These are phyloP conservation scores for Protomyces pachydermus DNA, from an alignment of 1,139 yeast genomes.

Conservation along the genomic window DNA sequence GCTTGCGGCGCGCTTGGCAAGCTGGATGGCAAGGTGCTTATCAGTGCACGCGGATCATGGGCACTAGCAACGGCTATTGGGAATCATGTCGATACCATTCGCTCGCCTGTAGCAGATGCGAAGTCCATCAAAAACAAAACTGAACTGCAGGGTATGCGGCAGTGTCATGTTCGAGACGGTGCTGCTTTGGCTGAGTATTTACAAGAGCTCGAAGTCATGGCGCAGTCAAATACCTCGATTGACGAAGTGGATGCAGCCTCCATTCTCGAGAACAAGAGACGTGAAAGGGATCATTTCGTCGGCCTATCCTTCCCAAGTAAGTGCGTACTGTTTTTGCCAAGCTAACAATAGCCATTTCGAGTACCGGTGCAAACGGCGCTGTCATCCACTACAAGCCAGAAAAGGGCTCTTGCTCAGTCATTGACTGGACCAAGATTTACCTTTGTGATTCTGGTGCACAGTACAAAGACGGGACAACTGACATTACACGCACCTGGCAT, in stretches of 20 bases:
- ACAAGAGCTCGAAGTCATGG: constrained; percentile 76
- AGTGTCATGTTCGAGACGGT: constrained; percentile 84
- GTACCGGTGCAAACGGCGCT: constrained; percentile 91
- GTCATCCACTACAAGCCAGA: constrained; percentile 87
- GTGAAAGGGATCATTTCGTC: constrained; percentile 49
- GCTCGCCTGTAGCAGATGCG: constrained; percentile 61
- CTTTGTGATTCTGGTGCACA: constrained; percentile 93
- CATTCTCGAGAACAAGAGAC: constrained; percentile 58
- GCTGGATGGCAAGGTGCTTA: constrained; percentile 43
- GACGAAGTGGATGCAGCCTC: constrained; percentile 79
- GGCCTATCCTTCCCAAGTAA: constrained; percentile 76
- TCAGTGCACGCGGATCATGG: constrained; percentile 75
- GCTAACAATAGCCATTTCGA: constrained; percentile 55
- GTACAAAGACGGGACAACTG: constrained; percentile 88
- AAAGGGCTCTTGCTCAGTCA: constrained; percentile 54
- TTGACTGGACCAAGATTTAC: constrained; percentile 73
- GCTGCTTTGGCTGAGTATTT: constrained; percentile 71
- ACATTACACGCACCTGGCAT: constrained; percentile 88
- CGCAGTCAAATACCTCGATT: constrained; percentile 52
- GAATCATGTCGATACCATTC: constrained; percentile 46
- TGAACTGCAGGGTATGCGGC: constrained; percentile 70
- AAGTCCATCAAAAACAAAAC: constrained; percentile 71
- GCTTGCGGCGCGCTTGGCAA: constrained; percentile 2
- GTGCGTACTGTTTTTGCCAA: background rate
- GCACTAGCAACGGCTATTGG: constrained; percentile 59